A percentile compares a stretch with the other conserved stretches of the same genome.
Conservation (phyloP, 2,329 filamentous ascomycete genomes). For the Colletotrichum melonis region DNA sequence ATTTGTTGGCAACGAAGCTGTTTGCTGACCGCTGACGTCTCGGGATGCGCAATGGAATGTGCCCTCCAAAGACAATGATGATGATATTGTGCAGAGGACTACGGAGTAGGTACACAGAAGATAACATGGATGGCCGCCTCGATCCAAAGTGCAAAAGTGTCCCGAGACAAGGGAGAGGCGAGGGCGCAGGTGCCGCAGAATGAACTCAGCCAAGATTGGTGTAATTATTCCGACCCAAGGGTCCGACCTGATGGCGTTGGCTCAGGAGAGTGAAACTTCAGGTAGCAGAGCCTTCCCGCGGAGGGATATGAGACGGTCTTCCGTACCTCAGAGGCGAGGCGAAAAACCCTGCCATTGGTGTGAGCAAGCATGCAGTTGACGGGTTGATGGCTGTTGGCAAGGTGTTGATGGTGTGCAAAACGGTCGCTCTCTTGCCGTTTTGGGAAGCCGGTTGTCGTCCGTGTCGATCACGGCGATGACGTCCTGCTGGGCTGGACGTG, state of each 20-base stretch:
- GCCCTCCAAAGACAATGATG: neutral
- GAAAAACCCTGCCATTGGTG: neutral
- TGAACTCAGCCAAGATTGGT: neutral
- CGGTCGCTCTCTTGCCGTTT: constrained; percentile 30
- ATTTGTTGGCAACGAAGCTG: neutral
- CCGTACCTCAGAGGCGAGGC: neutral
- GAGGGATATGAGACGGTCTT: constrained; percentile 4
- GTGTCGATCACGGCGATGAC: constrained; percentile 32
- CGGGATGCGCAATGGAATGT: neutral
- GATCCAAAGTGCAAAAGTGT: neutral
- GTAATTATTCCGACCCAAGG: neutral
- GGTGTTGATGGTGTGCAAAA: neutral
- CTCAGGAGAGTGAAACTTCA: constrained; percentile 17
- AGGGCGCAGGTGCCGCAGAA: neutral
- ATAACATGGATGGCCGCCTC: neutral
- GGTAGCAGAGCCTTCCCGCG: neutral
- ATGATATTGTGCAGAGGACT: neutral
- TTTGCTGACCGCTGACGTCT: constrained; percentile 11
- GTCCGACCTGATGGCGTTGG: neutral
- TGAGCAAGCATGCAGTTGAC: constrained; percentile 1
- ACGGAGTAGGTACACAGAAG: too few species aligned
- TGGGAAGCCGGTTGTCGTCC: constrained; percentile 28
- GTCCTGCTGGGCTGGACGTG: constrained; percentile 10
- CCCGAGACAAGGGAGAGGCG: neutral
- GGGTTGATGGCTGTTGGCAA: constrained; percentile 3